Percentiles rank a stretch among this genome's conserved stretches.
Evolutionary conservation across 2,329 filamentous ascomycete genomes (phyloP).

Genomic region (Calycina marina): DNA sequence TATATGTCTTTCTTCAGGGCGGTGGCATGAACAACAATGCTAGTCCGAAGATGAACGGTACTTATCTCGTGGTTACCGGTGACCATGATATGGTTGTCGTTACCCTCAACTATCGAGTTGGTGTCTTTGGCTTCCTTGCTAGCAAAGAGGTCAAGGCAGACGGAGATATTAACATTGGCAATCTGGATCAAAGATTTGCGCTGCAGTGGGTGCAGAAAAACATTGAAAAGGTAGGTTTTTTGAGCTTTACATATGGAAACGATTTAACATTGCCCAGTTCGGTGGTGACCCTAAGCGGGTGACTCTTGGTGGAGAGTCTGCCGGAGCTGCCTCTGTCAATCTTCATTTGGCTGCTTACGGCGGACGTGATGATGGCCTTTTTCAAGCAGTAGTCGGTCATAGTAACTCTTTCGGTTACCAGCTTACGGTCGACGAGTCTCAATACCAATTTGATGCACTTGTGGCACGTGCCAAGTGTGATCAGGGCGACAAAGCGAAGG

Average conservation of each 20-base stretch:
- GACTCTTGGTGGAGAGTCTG: conserved; percentile 52
- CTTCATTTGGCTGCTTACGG: conserved; percentile 45
- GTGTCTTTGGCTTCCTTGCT: conserved; percentile 57
- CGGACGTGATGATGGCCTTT: conserved; percentile 32
- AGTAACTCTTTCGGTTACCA: conserved; percentile 37
- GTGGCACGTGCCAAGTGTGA: conserved; percentile 29
- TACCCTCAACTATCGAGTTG: conserved; percentile 63
- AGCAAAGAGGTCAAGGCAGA: conserved; percentile 34
- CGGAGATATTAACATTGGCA: conserved; percentile 50
- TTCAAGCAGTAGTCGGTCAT: conserved; percentile 35
- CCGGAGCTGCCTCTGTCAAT: conserved; percentile 50
- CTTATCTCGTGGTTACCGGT: conserved; percentile 43
- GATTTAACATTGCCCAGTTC: conserved; percentile 38
- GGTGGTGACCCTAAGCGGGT: conserved; percentile 56
- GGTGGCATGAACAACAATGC: conserved; percentile 41
- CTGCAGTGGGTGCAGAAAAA: conserved; percentile 55
- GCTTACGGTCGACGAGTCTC: conserved; percentile 30
- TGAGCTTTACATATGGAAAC: conserved; percentile 23
- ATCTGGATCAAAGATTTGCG: conserved; percentile 55
- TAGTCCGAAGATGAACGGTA: conserved; percentile 41
- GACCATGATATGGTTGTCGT: conserved; percentile 51
- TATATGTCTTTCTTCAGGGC: conserved; percentile 45
- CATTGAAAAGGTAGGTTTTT: conserved; percentile 31
- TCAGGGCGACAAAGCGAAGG: conserved; percentile 9
- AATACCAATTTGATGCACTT: conserved; percentile 38